These are phyloP conservation scores for Aureobasidium subglaciale DNA, from an alignment of 2,329 filamentous ascomycete species.

Conservation along the genomic window DNA sequence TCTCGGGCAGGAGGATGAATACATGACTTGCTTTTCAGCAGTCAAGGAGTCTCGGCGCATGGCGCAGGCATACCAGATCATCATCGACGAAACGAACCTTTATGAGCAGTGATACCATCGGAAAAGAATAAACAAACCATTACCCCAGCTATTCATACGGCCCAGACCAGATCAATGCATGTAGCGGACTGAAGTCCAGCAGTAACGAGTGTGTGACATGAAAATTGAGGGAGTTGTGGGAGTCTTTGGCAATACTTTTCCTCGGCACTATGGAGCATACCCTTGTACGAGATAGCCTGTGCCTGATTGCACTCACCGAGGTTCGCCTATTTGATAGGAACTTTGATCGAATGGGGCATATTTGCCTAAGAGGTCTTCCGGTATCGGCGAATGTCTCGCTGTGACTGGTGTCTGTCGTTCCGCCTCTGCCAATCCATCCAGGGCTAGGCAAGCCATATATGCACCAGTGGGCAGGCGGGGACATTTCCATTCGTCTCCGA, in stretches of 20 bases:
- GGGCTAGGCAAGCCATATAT: conserved; percentile 1
- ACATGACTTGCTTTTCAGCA: conserved; percentile 1
- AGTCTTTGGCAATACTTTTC: no score
- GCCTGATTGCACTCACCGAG: background rate
- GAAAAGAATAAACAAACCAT: background rate
- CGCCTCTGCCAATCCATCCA: background rate
- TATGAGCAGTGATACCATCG: background rate
- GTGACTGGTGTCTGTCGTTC: background rate
- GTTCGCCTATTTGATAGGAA: background rate
- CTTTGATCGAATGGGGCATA: background rate
- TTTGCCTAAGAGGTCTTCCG: conserved; percentile 3
- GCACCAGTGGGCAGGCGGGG: background rate
- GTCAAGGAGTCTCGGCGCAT: conserved; percentile 2
- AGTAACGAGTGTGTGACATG: background rate
- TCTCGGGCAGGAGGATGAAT: conserved; percentile 7
- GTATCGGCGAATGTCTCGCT: background rate
- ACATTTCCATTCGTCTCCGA: background rate
- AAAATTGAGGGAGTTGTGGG: no score
- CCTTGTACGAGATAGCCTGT: no score
- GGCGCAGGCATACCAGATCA: background rate
- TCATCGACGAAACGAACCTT: conserved; percentile 3
- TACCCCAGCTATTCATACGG: background rate
- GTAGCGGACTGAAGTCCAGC: background rate
- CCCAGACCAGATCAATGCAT: background rate
- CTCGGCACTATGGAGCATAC: no score